Evolutionary conservation across 2,329 filamentous ascomycete species (phyloP), one percentile per base, ranked within the genome.

Genomic region (Dactylonectria macrodidyma): DNA sequence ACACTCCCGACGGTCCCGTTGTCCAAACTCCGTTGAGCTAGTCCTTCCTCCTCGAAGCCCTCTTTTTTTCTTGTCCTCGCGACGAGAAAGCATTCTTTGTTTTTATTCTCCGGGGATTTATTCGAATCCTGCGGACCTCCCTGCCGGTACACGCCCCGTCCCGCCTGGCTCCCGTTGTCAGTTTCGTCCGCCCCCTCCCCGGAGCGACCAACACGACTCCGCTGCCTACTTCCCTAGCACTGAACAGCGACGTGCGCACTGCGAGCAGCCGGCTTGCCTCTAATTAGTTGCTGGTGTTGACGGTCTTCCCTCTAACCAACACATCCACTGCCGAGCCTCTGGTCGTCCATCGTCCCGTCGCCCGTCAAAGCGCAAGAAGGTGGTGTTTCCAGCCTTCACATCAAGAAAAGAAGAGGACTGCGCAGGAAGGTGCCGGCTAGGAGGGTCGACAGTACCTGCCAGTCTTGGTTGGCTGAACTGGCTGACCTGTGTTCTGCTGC

Each of bases 1-100:
- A 59, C 62, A 58, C 54, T 63, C 69, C 74, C 65, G 71, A 67
- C 65, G 59, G 55, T 73, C 66, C 73, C 72, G 56, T 67, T 38
- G 44, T 47, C n/a, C 38, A 41, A 55, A 54, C 47, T 26, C 54
- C 59, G 46, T 33, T 34, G 51, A 12, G 19, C 33, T 24, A 26
- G 44, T n/a, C 51, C 59, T 60, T 36, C 59, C 47, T 52, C 41
- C 48, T 69, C 38, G 50, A 62, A 65, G 48, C 38, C 11, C 38
- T 54, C 44, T 64, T 52, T 66, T 55, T 65, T 41, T 47, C 52
- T 41, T 46, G n/a, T 47, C 47, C 19, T 55, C 59, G 33, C 6
- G 26, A 22, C 22, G 30, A 54, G 41, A 44, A 56, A 38, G 16
- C 51, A 54, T 19, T 54, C 33, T 41, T 56, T 26, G 41, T 19